A percentile compares a stretch with the other conserved stretches of the same genome.
These are phyloP conservation scores for Lyophyllum shimeji DNA, from an alignment of 768 basidiomycete species.

Conservation along the genomic window DNA sequence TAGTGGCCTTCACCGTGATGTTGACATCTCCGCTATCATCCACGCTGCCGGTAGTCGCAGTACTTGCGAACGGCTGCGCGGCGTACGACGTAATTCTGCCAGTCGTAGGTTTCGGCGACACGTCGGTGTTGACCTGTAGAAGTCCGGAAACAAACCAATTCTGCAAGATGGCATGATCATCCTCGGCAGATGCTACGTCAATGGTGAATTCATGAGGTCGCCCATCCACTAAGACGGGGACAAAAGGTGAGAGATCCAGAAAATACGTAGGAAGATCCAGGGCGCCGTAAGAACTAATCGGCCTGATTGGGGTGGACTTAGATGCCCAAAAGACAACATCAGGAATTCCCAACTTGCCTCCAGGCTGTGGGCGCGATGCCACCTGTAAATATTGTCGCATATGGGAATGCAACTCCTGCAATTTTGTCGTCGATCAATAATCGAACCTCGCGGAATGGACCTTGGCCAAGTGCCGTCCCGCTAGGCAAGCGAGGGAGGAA, in stretches of 20 bases:
- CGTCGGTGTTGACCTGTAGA: slow-evolving; percentile 67
- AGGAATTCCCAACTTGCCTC: slow-evolving; percentile 40
- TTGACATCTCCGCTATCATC: slow-evolving; percentile 46
- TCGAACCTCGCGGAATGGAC: slow-evolving; percentile 50
- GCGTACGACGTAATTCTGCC: slow-evolving; percentile 63
- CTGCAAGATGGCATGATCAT: slow-evolving; percentile 59
- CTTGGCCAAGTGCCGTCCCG: slow-evolving; percentile 40
- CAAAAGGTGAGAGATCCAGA: slow-evolving; percentile 76
- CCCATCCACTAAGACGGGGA: slow-evolving; percentile 69
- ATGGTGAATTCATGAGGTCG: slow-evolving; percentile 69
- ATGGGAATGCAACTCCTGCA: slow-evolving; percentile 49
- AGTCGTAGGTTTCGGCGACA: slow-evolving; percentile 60
- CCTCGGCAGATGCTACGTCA: slow-evolving; percentile 71
- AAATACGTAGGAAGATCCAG: slow-evolving; percentile 78
- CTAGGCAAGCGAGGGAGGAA: slow-evolving; percentile 55
- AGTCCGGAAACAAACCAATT: slow-evolving; percentile 81
- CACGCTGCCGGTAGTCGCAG: slow-evolving; percentile 46
- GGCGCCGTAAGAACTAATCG: slow-evolving; percentile 76
- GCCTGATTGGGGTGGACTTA: slow-evolving; percentile 36
- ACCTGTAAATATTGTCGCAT: slow-evolving; percentile 71
- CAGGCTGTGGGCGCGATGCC: slow-evolving; percentile 70
- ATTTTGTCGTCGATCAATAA: slow-evolving; percentile 47
- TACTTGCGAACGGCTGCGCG: slow-evolving; percentile 58
- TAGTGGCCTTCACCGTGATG: slow-evolving; percentile 59
- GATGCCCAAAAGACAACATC: neutral